Conservation (phyloP, 495 filamentous ascomycete species). For the Hypoxylon trugodes region DNA sequence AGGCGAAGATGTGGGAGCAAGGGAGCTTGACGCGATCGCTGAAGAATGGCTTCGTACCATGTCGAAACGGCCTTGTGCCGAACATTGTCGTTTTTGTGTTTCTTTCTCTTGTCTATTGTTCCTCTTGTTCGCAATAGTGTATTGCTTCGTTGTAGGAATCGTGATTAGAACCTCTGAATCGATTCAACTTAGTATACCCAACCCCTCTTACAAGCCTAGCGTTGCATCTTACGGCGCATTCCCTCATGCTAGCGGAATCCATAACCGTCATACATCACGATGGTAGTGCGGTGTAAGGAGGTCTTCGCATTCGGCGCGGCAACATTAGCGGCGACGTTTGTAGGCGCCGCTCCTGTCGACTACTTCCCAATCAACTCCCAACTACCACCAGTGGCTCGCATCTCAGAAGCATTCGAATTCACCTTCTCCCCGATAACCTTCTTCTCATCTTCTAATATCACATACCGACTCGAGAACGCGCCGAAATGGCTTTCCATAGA, state of each 20-base stretch:
- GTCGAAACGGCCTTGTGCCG: slow-evolving; percentile 12
- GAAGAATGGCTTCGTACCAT: slow-evolving; percentile 34
- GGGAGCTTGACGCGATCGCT: slow-evolving; percentile 26
- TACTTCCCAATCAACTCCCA: slow-evolving; percentile 80
- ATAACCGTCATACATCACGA: slow-evolving; percentile 27
- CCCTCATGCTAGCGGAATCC: slow-evolving; percentile 16
- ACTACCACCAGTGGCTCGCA: slow-evolving; percentile 76
- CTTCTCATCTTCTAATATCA: slow-evolving; percentile 59
- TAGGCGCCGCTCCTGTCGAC: slow-evolving; percentile 48
- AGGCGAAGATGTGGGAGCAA: too few relatives aligned
- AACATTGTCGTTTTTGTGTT: slow-evolving; percentile 17
- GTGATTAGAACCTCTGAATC: background rate
- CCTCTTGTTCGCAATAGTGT: slow-evolving; percentile 6
- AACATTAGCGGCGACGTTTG: slow-evolving; percentile 12
- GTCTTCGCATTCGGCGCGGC: slow-evolving; percentile 19
- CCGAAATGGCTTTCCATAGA: slow-evolving; percentile 77
- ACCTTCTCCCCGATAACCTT: slow-evolving; percentile 75
- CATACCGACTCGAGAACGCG: slow-evolving; percentile 68
- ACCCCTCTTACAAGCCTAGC: background rate
- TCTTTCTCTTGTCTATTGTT: slow-evolving; percentile 23
- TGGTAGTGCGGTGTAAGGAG: slow-evolving; percentile 23
- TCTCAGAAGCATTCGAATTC: slow-evolving; percentile 70
- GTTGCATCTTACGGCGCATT: background rate
- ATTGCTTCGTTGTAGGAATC: background rate
- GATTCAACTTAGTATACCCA: slow-evolving; percentile 1